Evolutionary conservation across 305 asterid genomes (phyloP), one percentile per base, ranked within the genome.

Genomic region (Fraxinus dipetala): DNA sequence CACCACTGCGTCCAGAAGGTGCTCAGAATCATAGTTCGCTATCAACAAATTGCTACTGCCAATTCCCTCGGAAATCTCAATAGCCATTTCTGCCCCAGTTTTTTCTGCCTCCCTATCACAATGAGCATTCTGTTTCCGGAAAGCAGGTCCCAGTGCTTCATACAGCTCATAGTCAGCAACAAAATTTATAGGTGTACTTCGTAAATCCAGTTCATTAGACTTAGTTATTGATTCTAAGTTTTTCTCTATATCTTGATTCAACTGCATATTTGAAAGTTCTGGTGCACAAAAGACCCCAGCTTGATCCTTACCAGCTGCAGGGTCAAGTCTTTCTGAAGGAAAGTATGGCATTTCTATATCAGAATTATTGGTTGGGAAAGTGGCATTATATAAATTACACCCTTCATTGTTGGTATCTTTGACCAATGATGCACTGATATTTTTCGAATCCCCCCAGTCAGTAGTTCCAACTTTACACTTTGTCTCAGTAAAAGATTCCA

Each of bases 1-100:
- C 86, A 96, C 95, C 86, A 96, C 96, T 38, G 98, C 98, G 84
- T 96, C 99, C 35, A 96, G 91, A 84, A 94, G 98, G 86, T 93
- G 90, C 81, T 85, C 91, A 4, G 86, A 81, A 79, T 89, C 95
- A 75, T 92, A 82, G 89, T 83, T 89, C 16, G 86, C 91, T 83
- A 86, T 85, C 79, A 92, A 81, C 89, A 91, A 83, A 86, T 86
- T 91, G 87, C 94, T 87, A 77, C 85, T 83, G 32, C 86, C 87
- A 73, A 87, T 89, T 79, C 87, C 94, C 89, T 90, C 93, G 1
- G 96, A 89, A 83, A 90, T 87, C 78, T 90, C 97, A 31, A 87
- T 81, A 32, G 90, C 90, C 93, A 87, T 86, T 81, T 88, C 92
- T n/a, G 89, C 80, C 79, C 85, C 85, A 34, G 59, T 73, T 48